Base-by-base conservation (phyloP, 164 flowering plant species). In the Nelumbo lutea region DNA sequence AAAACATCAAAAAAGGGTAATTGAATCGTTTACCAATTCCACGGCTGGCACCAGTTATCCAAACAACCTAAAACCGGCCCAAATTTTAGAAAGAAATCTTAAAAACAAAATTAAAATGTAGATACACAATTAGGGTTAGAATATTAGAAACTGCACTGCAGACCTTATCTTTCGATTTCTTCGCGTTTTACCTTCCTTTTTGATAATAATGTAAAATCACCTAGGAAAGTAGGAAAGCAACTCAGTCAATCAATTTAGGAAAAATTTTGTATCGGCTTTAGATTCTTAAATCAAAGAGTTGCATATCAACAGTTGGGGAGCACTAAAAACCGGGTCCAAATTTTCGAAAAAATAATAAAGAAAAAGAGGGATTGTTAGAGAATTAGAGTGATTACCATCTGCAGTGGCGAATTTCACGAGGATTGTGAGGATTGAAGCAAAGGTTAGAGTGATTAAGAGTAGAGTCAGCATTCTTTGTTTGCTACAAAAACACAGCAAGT, bases 11-110 rank as follows among this genome's bases (percentile, higher is more conserved):
- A 27, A 27, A 27, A 27, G 27, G 27, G 50, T 14, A 2, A 47
- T 27, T 11, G 40, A 67, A 68, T 39, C 44, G 65, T 79, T 64
- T 77, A 93, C 98, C 98, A 3, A 90, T 93, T 72, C 98, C 98
- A 2, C 96, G 90, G 81, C 98, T 90, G 3, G 97, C 97, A 4
- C 98, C 98, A 57, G 98, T 89, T 62, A 93, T 88, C 98, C 98
- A 93, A 69, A 90, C 74, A 67, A 93, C 96, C 98, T 90, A 51
- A 55, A 43, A n/a, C 77, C 6, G 41, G 43, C 43, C 10, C 50
- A 71, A 61, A 71, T 11, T 65, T 38, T 14, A 40, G 39, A 39
- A 43, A 52, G 4, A 64, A n/a, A 41, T 15, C 40, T 51, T 8
- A 59, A 60, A 15, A 11, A 61, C 5, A 5, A 6, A 47, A 57